These are phyloP conservation scores for Anethum foeniculum DNA, from an alignment of 140 eudicot species.

Conservation along the genomic window DNA sequence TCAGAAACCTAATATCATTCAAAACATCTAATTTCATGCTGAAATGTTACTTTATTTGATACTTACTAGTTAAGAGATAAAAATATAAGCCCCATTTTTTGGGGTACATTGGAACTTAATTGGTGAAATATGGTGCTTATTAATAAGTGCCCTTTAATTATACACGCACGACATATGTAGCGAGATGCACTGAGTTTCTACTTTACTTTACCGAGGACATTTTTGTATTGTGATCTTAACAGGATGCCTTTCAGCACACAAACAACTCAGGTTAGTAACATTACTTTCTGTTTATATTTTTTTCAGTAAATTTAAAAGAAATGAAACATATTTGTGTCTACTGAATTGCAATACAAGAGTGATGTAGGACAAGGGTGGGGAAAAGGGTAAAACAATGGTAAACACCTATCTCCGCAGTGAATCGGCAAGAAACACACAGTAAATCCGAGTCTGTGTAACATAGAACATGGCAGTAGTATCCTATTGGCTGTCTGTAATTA, in stretches of 20 bases:
- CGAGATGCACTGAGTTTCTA: neutral
- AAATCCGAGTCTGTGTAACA: too few relatives aligned
- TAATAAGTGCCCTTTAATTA: neutral
- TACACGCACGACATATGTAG: neutral
- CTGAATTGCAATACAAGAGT: neutral
- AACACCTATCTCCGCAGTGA: too few relatives aligned
- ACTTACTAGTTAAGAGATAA: neutral
- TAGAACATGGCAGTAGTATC: neutral
- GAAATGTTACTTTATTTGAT: neutral
- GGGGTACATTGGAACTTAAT: neutral
- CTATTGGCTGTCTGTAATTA: neutral
- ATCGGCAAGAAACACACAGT: too few relatives aligned
- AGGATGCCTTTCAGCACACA: conserved; percentile 62
- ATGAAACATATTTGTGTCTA: neutral
- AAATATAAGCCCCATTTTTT: neutral
- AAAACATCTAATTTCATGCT: neutral
- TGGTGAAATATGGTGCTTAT: neutral
- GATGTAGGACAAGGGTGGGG: too few relatives aligned
- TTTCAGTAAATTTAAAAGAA: neutral
- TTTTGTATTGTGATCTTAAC: conserved; percentile 12
- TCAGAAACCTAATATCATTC: neutral
- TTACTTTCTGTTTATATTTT: neutral
- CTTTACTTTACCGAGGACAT: neutral
- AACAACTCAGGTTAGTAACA: conserved; percentile 48
- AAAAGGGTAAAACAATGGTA: too few relatives aligned